Conservation (phyloP, 345 rosid species). For the Brassica nigra region DNA sequence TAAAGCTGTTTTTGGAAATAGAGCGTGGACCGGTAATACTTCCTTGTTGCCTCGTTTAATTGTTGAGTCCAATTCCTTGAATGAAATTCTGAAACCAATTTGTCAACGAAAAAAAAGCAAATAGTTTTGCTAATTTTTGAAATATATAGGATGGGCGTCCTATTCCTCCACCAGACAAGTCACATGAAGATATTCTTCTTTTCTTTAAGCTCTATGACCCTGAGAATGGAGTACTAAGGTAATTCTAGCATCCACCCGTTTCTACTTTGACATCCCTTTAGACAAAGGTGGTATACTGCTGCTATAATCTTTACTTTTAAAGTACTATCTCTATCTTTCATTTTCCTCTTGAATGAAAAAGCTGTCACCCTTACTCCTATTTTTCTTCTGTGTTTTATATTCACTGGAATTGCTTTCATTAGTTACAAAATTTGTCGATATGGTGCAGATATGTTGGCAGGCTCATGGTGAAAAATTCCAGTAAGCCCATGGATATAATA, state of each 20-base stretch:
- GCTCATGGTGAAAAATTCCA: conserved; percentile 1
- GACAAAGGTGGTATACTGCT: background rate
- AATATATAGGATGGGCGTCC: conserved; percentile 69
- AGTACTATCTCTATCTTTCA: background rate
- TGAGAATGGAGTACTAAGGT: conserved; percentile 77
- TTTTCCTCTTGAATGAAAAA: background rate
- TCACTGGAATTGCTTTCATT: background rate
- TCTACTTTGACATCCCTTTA: background rate
- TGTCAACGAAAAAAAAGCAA: background rate
- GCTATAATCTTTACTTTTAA: background rate
- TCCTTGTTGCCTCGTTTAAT: conserved; percentile 18
- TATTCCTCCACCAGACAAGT: conserved; percentile 61
- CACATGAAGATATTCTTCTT: conserved; percentile 77
- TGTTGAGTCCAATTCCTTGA: background rate
- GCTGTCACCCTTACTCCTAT: background rate
- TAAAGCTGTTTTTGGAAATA: conserved; percentile 87
- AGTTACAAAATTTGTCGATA: conserved; percentile 22
- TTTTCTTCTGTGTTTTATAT: background rate
- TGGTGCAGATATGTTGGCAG: conserved; percentile 52
- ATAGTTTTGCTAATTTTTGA: conserved; percentile 8
- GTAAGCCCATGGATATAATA: background rate
- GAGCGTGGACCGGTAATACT: conserved; percentile 70
- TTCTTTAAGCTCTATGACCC: conserved; percentile 44
- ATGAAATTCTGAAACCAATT: conserved; percentile 7
- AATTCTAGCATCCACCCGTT: conserved; percentile 17